Evolutionary conservation across 2,329 filamentous ascomycete genomes (phyloP), one percentile per base, ranked within the genome.

Genomic region (Cladosporium phlei): DNA sequence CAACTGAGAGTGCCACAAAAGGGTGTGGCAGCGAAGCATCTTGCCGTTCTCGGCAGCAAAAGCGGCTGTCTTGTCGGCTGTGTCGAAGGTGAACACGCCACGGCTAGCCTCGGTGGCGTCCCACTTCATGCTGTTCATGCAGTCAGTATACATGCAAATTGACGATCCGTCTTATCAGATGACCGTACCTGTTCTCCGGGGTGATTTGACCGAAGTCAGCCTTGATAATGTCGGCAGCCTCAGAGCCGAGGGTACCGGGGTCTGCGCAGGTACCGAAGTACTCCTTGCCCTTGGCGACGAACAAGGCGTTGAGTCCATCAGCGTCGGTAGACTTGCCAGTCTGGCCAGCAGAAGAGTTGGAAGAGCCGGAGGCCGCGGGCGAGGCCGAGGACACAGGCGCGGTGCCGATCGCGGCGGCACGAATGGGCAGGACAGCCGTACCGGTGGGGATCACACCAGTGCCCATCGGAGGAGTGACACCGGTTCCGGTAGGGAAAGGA

Each of bases 201-300:
- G 82, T 84, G 16, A 86, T 69, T 61, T 80, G 75, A 17, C 81
- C 80, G 52, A 85, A 85, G 62, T 83, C 69, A 44, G 70, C 68
- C 51, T 74, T 73, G 64, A 85, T 78, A 57, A 83, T 73, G 47
- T 71, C 70, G 11, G 72, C 71, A 48, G 75, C 78, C 54, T 73
- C 69, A 7, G 67, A 60, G 25, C 61, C 68, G 5, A 85, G 72
- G 9, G 68, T 72, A 52, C 67, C 68, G 57, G 76, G 69, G 58
- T 85, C 81, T 2, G 76, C 71, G 46, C 69, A 72, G 9, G 74
- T 74, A 53, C 83, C 83, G 46, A 76, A 78, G 66, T 85, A 56
- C 52, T 76, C 70, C 69, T 85, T 86, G 52, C 82, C 82, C 56
- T 78, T 75, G 49, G 75, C 74, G 59, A 77, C 76, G 66, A 83